Percentiles rank a stretch among this genome's conserved stretches.
phyloP scores from a whole-genome alignment of 768 basidiomycete species.

The Lactifluus rugatus region DNA sequence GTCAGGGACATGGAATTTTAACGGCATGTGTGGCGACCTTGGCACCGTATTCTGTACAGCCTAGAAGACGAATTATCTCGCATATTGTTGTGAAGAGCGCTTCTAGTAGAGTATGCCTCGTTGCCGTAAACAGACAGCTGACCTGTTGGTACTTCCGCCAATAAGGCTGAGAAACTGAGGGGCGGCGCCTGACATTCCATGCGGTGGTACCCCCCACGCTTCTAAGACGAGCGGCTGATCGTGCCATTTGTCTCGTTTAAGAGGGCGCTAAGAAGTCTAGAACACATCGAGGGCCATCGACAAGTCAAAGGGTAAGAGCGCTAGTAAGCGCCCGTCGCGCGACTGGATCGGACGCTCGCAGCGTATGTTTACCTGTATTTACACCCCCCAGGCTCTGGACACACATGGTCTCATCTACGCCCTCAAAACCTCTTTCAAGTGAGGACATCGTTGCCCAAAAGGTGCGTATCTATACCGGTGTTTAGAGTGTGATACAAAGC shows the following conservation, averaged over 20 bases:
- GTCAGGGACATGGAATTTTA: not conserved
- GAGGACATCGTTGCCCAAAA: constrained; percentile 89
- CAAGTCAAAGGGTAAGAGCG: too few species aligned
- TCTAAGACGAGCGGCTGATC: not conserved
- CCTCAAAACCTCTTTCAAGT: constrained; percentile 61
- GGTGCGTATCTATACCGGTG: constrained; percentile 33
- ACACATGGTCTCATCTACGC: constrained; percentile 33
- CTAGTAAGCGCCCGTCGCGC: not conserved
- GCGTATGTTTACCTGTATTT: constrained; percentile 13
- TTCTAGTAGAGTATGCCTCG: not conserved
- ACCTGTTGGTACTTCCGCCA: not conserved
- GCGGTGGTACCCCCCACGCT: not conserved
- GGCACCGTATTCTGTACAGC: not conserved
- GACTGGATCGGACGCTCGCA: not conserved
- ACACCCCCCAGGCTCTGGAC: not conserved
- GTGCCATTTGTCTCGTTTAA: not conserved
- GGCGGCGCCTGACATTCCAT: not conserved
- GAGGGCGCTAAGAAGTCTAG: not conserved
- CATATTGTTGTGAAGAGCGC: not conserved
- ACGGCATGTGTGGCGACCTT: not conserved
- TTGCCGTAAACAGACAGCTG: not conserved
- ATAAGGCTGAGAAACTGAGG: not conserved
- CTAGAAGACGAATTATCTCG: not conserved
- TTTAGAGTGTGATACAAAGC: not conserved
- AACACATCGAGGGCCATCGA: not conserved